Percentiles rank a stretch among this genome's conserved stretches.
phyloP scores from a whole-genome alignment of 1,284 basidiomycete genomes.

The Tilletiopsis washingtonensis region DNA sequence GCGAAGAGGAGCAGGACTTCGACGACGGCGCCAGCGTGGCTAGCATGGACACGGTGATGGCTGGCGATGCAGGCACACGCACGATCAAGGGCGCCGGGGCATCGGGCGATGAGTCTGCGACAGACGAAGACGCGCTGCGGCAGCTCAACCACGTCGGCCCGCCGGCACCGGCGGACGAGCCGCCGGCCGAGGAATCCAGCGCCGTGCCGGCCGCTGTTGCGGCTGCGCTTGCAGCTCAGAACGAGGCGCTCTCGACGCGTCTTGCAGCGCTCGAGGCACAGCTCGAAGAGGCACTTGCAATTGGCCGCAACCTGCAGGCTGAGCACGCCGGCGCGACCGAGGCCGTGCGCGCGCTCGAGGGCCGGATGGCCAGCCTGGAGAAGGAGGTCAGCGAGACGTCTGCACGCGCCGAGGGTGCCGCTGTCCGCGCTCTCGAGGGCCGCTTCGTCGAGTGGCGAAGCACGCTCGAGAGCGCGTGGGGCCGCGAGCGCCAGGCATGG shows the following conservation, averaged over 20 bases:
- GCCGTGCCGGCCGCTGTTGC: neutral
- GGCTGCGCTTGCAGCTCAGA: no score
- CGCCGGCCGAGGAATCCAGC: constrained; percentile 4
- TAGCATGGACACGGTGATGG: constrained; percentile 36
- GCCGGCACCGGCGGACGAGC: constrained; percentile 28
- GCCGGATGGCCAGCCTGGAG: constrained; percentile 52
- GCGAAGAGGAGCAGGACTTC: no score
- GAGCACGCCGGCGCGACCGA: constrained; percentile 72
- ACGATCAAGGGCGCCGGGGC: constrained; percentile 3
- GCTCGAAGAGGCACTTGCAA: constrained; percentile 66
- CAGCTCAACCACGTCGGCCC: constrained; percentile 20
- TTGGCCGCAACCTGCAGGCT: constrained; percentile 65
- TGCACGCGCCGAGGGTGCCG: neutral
- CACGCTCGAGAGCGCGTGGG: constrained; percentile 46
- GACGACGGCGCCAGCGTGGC: constrained; percentile 40
- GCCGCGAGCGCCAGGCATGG: constrained; percentile 69
- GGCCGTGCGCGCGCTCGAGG: constrained; percentile 68
- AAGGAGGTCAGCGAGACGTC: constrained; percentile 17
- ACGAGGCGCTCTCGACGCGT: constrained; percentile 63
- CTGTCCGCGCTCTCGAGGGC: constrained; percentile 56
- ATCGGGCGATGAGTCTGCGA: constrained; percentile 5
- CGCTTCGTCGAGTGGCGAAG: constrained; percentile 60
- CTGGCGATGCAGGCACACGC: constrained; percentile 6
- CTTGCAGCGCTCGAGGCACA: constrained; percentile 65
- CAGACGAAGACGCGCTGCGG: neutral